Percentiles rank a stretch among this genome's conserved stretches.
Conservation (phyloP, 108 stramenopile species). For the Discostella stelligeroides region DNA sequence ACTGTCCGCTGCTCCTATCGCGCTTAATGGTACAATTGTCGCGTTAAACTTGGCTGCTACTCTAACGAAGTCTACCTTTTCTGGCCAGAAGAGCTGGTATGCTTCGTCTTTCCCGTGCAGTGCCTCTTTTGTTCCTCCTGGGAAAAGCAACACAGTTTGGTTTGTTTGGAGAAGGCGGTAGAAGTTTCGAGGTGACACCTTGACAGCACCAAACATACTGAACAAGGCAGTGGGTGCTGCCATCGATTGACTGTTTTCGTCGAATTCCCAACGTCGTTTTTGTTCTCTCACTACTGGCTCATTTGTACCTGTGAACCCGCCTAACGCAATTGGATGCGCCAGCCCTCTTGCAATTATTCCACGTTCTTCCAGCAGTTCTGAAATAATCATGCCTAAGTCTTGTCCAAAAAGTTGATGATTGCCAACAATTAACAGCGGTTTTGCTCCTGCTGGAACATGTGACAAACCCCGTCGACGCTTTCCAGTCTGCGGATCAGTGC, state of each 20-base stretch:
- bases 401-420: conserved; percentile 87
- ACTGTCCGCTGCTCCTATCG: conserved; percentile 89
- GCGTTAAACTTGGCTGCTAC: conserved; percentile 91
- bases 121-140: conserved; percentile 91
- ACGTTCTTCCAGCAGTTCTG: conserved; percentile 69
- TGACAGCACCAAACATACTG: conserved; percentile 88
- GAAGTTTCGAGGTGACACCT: conserved; percentile 90
- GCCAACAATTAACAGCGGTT: conserved; percentile 84
- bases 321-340: conserved; percentile 80
- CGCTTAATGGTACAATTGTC: conserved; percentile 89
- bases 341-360: conserved; percentile 69
- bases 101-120: conserved; percentile 82
- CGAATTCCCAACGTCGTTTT: conserved; percentile 43
- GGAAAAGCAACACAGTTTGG: conserved; percentile 87
- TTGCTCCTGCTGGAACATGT: conserved; percentile 57
- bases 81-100: conserved; percentile 93
- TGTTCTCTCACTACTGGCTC: conserved; percentile 34
- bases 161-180: conserved; percentile 84
- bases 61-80: conserved; percentile 91
- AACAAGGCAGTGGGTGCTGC: conserved; percentile 48
- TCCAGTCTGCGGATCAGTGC: conserved; percentile 66
- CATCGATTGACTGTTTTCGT: conserved; percentile 51
- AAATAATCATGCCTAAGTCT: conserved; percentile 75
- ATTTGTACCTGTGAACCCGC: conserved; percentile 20
- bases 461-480: conserved; percentile 64